Base-by-base conservation (phyloP, 805 yeast genomes). In the Torulaspora microellipsoides region DNA sequence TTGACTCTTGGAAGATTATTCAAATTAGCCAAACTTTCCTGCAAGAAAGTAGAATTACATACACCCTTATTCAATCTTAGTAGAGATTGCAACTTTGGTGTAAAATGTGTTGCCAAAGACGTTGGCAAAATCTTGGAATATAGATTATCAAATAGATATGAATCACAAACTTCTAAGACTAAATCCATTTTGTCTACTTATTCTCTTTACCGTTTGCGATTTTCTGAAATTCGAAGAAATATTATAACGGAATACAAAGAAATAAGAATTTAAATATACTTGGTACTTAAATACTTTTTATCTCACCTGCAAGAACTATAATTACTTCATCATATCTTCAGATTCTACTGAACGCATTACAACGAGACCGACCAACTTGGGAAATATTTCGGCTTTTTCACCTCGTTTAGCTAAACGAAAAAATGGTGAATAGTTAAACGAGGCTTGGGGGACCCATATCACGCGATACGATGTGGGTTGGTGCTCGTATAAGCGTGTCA, bases 161-260 rank as follows among this genome's bases (percentile, higher is more conserved):
- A 73, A 67, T 93, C 99, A 36, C 72, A 67, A 17, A 80, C 70
- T 65, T 93, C 99, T 40, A 93, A 75, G 17, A 88, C 89, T 59
- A 93, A 71, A 83, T 93, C 99, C 99, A 93, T 91, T 13, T 17
- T 11, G 25, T 33, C 33, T 10, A 34, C 30, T 6, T 29, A 15
- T n/a, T 10, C 13, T 20, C 25, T 20, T 20, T 20, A 20, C 25
- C 25, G 25, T 20, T 20, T 20, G 25, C 25, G 8, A 20, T 20
- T 20, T 20, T 20, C 20, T 17, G 20, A 20, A 20, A 20, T 20
- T 20, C 25, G 7, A 20, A 20, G 25, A 20, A 5, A 17, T 17
- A 20, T 5, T 20, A 20, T 20, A 5, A 7, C 25, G 8, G 25
- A 20, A 6, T 20, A 20, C 25, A 5, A 20, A 4, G 8, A 6